Evolutionary conservation across 2,329 filamentous ascomycete species (phyloP).

Genomic region (Botrytis hyacinthi): DNA sequence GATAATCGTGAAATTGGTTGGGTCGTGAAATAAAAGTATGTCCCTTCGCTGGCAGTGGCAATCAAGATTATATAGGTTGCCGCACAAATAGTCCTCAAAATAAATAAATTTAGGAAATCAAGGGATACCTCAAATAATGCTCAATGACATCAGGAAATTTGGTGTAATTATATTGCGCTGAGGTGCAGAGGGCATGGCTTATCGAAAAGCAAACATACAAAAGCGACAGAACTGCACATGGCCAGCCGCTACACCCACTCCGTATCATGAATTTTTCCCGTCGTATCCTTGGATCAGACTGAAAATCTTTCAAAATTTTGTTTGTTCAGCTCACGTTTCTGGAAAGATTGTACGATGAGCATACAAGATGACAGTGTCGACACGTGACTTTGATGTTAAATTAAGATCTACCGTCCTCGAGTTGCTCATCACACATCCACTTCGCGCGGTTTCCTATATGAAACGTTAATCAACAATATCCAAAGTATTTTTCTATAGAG

Average conservation of each 20-base stretch:
- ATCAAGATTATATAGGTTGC: background rate
- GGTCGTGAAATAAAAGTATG: background rate
- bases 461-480: background rate
- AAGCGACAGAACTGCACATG: background rate
- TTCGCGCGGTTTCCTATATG: background rate
- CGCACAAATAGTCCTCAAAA: background rate
- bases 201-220: background rate
- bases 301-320: background rate
- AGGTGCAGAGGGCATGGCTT: background rate
- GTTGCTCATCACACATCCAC: background rate
- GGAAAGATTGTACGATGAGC: background rate
- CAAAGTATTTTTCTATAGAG: background rate
- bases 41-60: background rate
- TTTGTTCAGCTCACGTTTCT: background rate
- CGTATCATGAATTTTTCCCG: background rate
- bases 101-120: background rate
- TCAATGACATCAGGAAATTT: background rate
- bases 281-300: background rate
- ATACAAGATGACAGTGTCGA: background rate
- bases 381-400: background rate
- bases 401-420: background rate
- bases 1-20: background rate
- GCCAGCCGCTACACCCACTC: background rate
- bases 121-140: background rate
- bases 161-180: background rate